Evolutionary conservation across 805 yeast species (phyloP).

Genomic region (Cyberlindnera samutprakarnensis): DNA sequence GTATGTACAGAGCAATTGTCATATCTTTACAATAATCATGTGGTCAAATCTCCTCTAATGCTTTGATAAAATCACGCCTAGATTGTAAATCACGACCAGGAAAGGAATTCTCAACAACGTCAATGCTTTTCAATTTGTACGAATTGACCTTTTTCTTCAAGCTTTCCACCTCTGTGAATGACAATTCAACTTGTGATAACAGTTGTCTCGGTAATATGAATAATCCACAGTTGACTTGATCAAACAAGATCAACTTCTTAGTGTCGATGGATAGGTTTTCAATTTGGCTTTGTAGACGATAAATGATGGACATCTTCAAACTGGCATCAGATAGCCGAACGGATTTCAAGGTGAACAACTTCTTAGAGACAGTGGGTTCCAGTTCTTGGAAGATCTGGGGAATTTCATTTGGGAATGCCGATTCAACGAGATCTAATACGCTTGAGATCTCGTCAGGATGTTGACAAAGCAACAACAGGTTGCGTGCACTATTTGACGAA

Average conservation of each 20-base stretch:
- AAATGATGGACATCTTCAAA: slow-evolving; percentile 4
- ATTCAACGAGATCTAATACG: slow-evolving; percentile 8
- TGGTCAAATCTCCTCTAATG: neutral
- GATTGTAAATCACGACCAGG: slow-evolving; percentile 6
- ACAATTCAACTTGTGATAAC: neutral
- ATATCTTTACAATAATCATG: neutral
- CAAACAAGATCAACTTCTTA: slow-evolving; percentile 1
- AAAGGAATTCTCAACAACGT: neutral
- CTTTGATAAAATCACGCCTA: neutral
- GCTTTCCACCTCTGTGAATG: neutral
- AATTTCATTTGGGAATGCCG: slow-evolving; percentile 1
- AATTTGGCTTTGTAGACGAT: slow-evolving; percentile 1
- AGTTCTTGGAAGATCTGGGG: neutral
- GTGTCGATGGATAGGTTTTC: neutral
- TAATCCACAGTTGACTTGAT: slow-evolving; percentile 3
- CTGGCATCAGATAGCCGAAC: neutral
- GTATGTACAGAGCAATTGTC: too few relatives aligned
- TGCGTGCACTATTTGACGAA: neutral
- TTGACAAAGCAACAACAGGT: slow-evolving; percentile 1
- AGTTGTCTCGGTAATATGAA: slow-evolving; percentile 6
- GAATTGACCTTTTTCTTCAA: neutral
- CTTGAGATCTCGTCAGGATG: slow-evolving; percentile 7
- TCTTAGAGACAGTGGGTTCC: neutral
- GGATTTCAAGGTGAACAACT: neutral
- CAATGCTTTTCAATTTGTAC: neutral